Evolutionary conservation across 441 rosid genomes (phyloP).

Genomic region (Arabidopsis hybrid): DNA sequence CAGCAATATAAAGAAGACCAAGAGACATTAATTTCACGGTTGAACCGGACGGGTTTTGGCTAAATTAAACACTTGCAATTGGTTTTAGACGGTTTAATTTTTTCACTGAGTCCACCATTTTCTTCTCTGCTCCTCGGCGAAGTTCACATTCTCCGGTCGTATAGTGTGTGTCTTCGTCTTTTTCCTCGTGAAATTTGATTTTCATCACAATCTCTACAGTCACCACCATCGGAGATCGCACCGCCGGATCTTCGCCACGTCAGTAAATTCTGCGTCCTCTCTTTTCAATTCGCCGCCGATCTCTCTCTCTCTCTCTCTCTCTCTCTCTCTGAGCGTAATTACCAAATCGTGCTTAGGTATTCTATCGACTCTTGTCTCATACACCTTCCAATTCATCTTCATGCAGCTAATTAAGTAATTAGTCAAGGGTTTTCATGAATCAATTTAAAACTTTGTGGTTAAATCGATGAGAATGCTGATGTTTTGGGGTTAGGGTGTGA

Average conservation of each 20-base stretch:
- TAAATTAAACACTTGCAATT: too few species aligned
- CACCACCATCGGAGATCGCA: neutral
- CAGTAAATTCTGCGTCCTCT: neutral
- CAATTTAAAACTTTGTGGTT: conserved; percentile 20
- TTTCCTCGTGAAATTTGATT: neutral
- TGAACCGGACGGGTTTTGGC: too few species aligned
- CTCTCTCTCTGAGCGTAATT: conserved; percentile 23
- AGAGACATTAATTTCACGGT: too few species aligned
- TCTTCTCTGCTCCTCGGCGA: too few species aligned
- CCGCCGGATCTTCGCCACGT: neutral
- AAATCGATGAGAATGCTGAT: conserved; percentile 14
- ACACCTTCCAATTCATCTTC: conserved; percentile 3
- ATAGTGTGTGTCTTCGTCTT: too few species aligned
- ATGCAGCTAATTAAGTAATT: neutral
- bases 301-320: conserved; percentile 6
- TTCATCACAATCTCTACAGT: neutral
- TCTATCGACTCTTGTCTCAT: neutral
- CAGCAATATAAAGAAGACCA: too few species aligned
- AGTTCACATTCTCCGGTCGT: too few species aligned
- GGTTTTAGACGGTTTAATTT: too few species aligned
- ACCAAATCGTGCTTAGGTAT: conserved; percentile 30
- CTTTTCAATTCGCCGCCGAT: neutral
- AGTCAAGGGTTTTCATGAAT: conserved; percentile 13
- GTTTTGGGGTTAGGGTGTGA: conserved; percentile 9
- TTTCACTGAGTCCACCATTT: too few species aligned